Evolutionary conservation across 2,329 filamentous ascomycete genomes (phyloP), one percentile per base, ranked within the genome.

Genomic region (Esteya vermicola): DNA sequence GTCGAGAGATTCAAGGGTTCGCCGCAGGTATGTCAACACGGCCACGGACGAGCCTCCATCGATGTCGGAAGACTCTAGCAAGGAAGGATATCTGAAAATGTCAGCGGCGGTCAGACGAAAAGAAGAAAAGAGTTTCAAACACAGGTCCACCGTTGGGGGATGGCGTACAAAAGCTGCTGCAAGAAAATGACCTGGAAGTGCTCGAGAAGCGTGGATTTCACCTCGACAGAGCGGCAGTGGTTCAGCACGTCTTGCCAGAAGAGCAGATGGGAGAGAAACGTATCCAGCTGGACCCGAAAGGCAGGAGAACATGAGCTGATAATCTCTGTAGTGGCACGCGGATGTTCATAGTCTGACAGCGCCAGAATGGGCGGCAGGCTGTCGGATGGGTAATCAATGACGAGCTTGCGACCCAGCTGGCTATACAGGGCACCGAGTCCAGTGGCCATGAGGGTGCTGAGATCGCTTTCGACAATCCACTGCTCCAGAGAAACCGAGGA

Each of bases 161-260:
- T 4, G 6, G 62, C 80, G 54, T 61, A 96, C 75, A 98, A 63
- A 52, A 98, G 65, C 58, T 98, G 91, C 58, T 95, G 85, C 39
- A 98, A 65, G 57, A 98, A 98, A 26, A 98, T 76, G 50, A 96
- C 82, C 56, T 95, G 88, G 54, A 98, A 98, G 59, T 98, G 91
- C 56, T 98, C 91, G 25, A 98, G 69, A 38, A 98, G 65, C 1
- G 88, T 95, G 48, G 85, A 85, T 56, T 89, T 91, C 50, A 98
- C 85, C 54, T 96, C 89, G 1, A 78, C 68, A 4, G 89, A 96
- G 51, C 79, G 78, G 62, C 91, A 98, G 59, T 96, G 89, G 56
- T 96, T 91, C 45, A 98, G 66, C 26, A 95, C 88, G 57, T 98
- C 91, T 61, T 98, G 91, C 91, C 91, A 98, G 55, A 98, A 98